A percentile compares a stretch with the other conserved stretches of the same genome.
phyloP scores from a whole-genome alignment of 495 filamentous ascomycete species.

The Ramalina intermedia region DNA sequence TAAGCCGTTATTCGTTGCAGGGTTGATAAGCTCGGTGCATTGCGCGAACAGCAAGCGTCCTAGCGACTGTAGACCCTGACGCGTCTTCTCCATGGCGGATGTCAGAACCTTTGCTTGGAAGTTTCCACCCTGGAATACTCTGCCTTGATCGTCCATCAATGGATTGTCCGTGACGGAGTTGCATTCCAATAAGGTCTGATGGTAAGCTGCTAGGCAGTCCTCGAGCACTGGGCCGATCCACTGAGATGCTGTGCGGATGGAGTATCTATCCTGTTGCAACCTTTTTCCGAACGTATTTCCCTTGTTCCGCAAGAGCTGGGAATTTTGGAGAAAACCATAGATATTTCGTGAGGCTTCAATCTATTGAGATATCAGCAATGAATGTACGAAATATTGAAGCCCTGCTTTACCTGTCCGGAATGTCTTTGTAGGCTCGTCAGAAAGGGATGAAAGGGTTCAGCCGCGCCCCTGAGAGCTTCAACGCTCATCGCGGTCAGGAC shows the following conservation, averaged over 20 bases:
- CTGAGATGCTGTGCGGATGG: conserved; percentile 41
- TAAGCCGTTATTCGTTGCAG: conserved; percentile 36
- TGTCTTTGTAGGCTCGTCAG: too few relatives aligned
- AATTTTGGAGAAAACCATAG: conserved; percentile 31
- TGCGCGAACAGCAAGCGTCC: conserved; percentile 44
- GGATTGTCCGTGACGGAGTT: conserved; percentile 54
- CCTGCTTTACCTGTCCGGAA: too few relatives aligned
- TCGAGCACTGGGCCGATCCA: conserved; percentile 51
- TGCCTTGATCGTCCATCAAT: conserved; percentile 28
- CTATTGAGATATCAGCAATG: conserved; percentile 48
- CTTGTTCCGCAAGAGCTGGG: too few relatives aligned
- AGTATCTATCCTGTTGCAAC: conserved; percentile 51
- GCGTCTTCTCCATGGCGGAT: conserved; percentile 46
- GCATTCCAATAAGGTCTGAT: conserved; percentile 38
- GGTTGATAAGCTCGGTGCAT: conserved; percentile 42
- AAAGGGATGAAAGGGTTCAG: conserved; percentile 34
- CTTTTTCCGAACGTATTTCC: too few relatives aligned
- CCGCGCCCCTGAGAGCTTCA: conserved; percentile 34
- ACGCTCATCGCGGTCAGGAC: conserved; percentile 30
- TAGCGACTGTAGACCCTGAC: conserved; percentile 35
- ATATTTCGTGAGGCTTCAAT: conserved; percentile 42
- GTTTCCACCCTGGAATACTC: conserved; percentile 39
- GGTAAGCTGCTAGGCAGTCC: conserved; percentile 36
- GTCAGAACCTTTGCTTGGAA: conserved; percentile 47
- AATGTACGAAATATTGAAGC: conserved; percentile 41